Percentiles rank a stretch among this genome's conserved stretches.
phyloP scores from a whole-genome alignment of 495 filamentous ascomycete species.

The Parachaetomium inaequale region DNA sequence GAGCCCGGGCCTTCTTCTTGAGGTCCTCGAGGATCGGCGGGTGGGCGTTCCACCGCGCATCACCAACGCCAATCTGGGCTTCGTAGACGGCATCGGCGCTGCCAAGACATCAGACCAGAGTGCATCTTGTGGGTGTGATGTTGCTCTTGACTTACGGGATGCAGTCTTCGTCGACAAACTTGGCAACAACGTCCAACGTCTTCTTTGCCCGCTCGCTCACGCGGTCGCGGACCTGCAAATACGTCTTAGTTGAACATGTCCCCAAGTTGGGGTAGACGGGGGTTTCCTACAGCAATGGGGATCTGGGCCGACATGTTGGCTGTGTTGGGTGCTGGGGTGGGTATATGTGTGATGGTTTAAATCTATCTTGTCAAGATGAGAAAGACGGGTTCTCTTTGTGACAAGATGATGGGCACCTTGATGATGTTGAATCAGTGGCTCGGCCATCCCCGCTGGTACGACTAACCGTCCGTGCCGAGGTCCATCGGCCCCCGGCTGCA shows the following conservation, averaged over 20 bases:
- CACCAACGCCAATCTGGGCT: constrained; percentile 73
- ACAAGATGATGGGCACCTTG: neutral
- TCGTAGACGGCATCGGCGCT: constrained; percentile 71
- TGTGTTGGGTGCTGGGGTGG: neutral
- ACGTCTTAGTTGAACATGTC: constrained; percentile 32
- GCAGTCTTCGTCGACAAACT: constrained; percentile 96
- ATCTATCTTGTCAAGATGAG: neutral
- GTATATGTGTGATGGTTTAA: neutral
- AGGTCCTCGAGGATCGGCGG: constrained; percentile 82
- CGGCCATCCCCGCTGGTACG: neutral
- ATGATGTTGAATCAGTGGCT: constrained; percentile 13
- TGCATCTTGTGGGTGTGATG: neutral
- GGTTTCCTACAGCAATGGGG: constrained; percentile 59
- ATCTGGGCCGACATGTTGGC: constrained; percentile 61
- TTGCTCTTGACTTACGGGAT: constrained; percentile 55
- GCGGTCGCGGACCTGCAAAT: constrained; percentile 45
- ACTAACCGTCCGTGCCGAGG: constrained; percentile 23
- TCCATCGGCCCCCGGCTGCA: constrained; percentile 14
- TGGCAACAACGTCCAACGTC: constrained; percentile 68
- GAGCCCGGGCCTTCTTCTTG: constrained; percentile 74
- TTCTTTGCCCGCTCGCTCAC: constrained; percentile 81
- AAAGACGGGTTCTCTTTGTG: neutral
- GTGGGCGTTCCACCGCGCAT: constrained; percentile 69
- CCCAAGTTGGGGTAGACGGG: neutral
- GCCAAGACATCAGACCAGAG: constrained; percentile 15